Percentiles rank a stretch among this genome's conserved stretches.
These are phyloP conservation scores for Yamadazyma oceani DNA, from an alignment of 1,139 yeast genomes.

Conservation along the genomic window DNA sequence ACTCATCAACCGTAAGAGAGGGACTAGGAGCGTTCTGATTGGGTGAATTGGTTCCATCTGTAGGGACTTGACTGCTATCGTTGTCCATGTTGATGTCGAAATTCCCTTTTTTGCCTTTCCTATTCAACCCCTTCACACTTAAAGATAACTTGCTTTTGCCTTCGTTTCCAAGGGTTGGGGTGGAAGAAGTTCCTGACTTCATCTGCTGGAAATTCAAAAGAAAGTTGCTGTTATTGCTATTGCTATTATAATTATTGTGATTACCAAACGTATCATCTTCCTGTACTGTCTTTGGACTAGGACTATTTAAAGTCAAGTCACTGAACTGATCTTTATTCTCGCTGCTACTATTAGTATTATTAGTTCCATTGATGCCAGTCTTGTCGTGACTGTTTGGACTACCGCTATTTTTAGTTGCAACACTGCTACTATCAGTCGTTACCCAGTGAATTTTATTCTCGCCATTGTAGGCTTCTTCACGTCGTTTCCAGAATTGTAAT, in stretches of 20 bases:
- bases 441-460: background rate
- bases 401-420: background rate
- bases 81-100: too few species aligned
- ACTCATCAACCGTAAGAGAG: slow-evolving; percentile 1
- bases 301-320: slow-evolving; percentile 16
- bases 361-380: background rate
- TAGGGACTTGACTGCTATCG: background rate
- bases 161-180: background rate
- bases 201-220: background rate
- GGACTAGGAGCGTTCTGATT: slow-evolving; percentile 1
- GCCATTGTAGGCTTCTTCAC: slow-evolving; percentile 7
- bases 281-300: slow-evolving; percentile 17
- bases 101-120: background rate
- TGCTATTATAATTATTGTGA: background rate
- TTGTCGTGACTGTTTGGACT: slow-evolving; percentile 2
- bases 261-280: slow-evolving; percentile 5
- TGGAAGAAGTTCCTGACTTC: background rate
- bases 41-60: background rate
- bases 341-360: background rate
- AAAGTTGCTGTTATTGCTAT: background rate
- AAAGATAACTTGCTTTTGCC: background rate
- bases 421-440: background rate
- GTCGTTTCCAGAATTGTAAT: slow-evolving; percentile 45
- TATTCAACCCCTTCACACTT: background rate
- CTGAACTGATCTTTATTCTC: slow-evolving; percentile 12